Conservation (phyloP, 1,139 yeast species). For the Waltiozyma solani region DNA sequence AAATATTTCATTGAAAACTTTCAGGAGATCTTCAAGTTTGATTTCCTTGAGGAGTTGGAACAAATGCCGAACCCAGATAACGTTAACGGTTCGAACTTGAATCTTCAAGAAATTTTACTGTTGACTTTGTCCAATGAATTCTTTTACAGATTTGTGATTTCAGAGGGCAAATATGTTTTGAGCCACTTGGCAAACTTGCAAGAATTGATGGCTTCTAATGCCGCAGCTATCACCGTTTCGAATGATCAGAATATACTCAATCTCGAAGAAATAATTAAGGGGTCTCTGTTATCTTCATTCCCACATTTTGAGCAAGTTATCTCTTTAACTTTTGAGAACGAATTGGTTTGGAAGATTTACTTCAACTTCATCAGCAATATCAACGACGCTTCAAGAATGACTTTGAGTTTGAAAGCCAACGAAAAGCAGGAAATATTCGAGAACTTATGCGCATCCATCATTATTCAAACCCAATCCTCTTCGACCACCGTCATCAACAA, state of each 20-base stretch:
- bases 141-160: neutral
- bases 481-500: neutral
- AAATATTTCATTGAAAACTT: neutral
- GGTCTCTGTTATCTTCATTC: neutral
- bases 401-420: neutral
- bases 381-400: neutral
- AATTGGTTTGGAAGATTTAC: neutral
- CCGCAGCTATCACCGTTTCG: neutral
- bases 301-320: neutral
- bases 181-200: neutral
- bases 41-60: neutral
- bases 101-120: neutral
- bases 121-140: neutral
- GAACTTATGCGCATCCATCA: neutral
- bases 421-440: neutral
- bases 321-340: neutral
- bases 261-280: neutral
- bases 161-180: neutral
- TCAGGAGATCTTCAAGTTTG: neutral
- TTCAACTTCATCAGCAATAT: neutral
- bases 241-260: neutral
- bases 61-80: neutral
- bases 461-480: neutral
- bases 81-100: neutral
- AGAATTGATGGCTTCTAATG: neutral